Base-by-base conservation (phyloP, 2,329 filamentous ascomycete genomes). In the Ophiognomonia clavigignenti-juglandacearum region DNA sequence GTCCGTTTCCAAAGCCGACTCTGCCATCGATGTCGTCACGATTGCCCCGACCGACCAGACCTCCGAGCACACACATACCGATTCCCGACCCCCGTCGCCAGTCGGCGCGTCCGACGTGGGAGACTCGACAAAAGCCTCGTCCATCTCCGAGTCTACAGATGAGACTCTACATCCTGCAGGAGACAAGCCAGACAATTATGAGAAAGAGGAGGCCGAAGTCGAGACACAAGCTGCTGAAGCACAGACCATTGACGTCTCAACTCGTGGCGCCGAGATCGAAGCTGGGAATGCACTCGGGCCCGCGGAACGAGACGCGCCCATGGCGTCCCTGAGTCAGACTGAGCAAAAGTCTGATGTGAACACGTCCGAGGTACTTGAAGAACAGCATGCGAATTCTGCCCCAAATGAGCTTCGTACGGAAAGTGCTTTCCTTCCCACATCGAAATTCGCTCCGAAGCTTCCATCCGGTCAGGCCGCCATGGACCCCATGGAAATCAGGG, bases 121-220 rank as follows among this genome's bases (percentile, higher is more conserved):
- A 13, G 72, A 75, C 41, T 83, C 80, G 3, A 84, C 81, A 6
- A 79, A 77, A 55, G 80, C 81, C 4, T 84, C 80, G 0, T 84
- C 81, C 0, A 59, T 84, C 9, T 83, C 80, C 6, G 81, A 82
- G 51, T 78, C 75, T 2, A 83, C 80, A 2, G 75, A 83, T 49
- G 78, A 81, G 57, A 82, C 79, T 4, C 61, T 78, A 2, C 69
- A 72, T 37, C 65, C 63, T 11, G 50, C 52, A 6, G 68, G 69
- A 38, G 69, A 64, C 10, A 63, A 65, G 39, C 52, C 43, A 13
- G 32, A 26, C 20, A 39, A 43, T 22, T 51, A 40, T 18, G 31
- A 54, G 14, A 26, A 53, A 37, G 41, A 45, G 26, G 39, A 48
- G 29, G 32, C 43, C 40, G 26, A 43, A 36, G 31, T 37, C 38